Percentiles rank a stretch among this genome's conserved stretches.
Conservation (phyloP, 495 filamentous ascomycete species). For the Penicillium ochrochloron region DNA sequence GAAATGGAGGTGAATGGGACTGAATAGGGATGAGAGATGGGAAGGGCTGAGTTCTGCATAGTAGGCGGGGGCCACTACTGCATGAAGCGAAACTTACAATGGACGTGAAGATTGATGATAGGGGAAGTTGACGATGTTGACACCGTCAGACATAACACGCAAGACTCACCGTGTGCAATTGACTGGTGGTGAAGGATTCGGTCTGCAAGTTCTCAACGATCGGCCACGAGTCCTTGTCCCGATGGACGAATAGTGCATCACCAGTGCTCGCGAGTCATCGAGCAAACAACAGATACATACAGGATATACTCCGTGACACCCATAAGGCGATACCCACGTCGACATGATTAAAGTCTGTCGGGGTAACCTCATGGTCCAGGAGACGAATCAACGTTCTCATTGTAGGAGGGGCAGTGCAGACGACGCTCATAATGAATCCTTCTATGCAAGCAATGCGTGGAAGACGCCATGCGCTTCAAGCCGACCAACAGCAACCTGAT, state of each 20-base stretch:
- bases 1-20: conserved; percentile 1
- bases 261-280: conserved; percentile 2
- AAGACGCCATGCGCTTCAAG: conserved; percentile 22
- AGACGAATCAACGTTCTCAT: conserved; percentile 13
- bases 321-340: neutral
- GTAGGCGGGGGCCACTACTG: neutral
- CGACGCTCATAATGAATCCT: conserved; percentile 24
- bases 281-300: conserved; percentile 15
- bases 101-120: neutral
- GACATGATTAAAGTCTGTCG: neutral
- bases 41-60: neutral
- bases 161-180: neutral
- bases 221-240: conserved; percentile 23
- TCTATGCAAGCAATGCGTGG: conserved; percentile 34
- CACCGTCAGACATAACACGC: neutral
- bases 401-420: conserved; percentile 21
- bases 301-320: neutral
- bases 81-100: neutral
- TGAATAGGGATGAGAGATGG: neutral
- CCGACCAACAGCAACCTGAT: neutral
- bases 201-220: conserved; percentile 2
- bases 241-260: neutral
- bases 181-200: neutral
- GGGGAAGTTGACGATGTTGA: neutral
- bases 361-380: neutral